Percentiles rank a stretch among this genome's conserved stretches.
Conservation (phyloP, 768 basidiomycete species). For the Brasilioporus rufonigricans region DNA sequence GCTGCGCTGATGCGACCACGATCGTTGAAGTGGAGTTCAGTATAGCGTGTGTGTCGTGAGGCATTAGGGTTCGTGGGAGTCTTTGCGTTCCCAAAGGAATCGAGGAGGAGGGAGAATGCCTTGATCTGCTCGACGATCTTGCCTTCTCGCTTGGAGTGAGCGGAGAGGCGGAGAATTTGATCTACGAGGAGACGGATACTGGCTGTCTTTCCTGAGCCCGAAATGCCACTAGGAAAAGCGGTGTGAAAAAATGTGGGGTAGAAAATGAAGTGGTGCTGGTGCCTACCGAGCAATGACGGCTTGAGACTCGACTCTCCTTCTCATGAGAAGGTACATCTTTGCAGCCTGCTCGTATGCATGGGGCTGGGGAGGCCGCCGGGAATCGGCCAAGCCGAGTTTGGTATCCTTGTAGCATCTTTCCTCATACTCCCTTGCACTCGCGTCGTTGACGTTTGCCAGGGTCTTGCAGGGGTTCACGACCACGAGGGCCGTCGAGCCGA, state of each 20-base stretch:
- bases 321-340: conserved; percentile 57
- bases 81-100: conserved; percentile 67
- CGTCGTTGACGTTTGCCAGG: conserved; percentile 56
- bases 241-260: conserved; percentile 15
- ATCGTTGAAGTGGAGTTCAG: conserved; percentile 61
- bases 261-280: conserved; percentile 6
- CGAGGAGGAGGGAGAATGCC: conserved; percentile 52
- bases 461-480: conserved; percentile 60
- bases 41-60: conserved; percentile 57
- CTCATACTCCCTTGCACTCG: conserved; percentile 56
- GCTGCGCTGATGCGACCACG: conserved; percentile 54
- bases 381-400: conserved; percentile 36
- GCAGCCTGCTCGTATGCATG: conserved; percentile 64
- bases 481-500: conserved; percentile 49
- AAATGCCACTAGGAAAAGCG: conserved; percentile 47
- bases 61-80: conserved; percentile 61
- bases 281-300: conserved; percentile 52
- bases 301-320: conserved; percentile 52
- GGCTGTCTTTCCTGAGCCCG: conserved; percentile 60
- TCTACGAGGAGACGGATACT: conserved; percentile 51
- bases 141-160: conserved; percentile 53
- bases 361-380: conserved; percentile 46
- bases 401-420: conserved; percentile 55
- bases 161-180: conserved; percentile 58
- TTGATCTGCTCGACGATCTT: conserved; percentile 55